Evolutionary conservation across 2,329 filamentous ascomycete species (phyloP), one percentile per base, ranked within the genome.

Genomic region (Alternaria gaisen): DNA sequence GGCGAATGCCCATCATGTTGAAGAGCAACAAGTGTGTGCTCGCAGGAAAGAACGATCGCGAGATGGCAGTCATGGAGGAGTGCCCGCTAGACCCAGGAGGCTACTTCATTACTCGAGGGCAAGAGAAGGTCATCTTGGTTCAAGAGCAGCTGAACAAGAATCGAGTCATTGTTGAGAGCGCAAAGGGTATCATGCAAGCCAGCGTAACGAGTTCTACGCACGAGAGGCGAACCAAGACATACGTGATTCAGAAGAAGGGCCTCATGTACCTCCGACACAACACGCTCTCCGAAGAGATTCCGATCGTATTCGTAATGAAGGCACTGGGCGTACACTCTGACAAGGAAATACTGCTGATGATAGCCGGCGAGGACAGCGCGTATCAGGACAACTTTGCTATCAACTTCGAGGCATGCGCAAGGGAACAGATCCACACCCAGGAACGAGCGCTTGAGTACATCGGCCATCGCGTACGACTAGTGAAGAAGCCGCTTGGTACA

Each of bases 131-230:
- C 70, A 99, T 99, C 74, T 83, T 99, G 43, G 96, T 99, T 14
- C 95, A 99, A 79, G 96, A 99, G 77, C 95, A 99, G 81, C 83
- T 99, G 76, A 99, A 95, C 86, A 99, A 99, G 86, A 99, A 99
- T 80, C 89, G 95, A 83, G 92, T 99, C 73, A 97, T 99, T 77
- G 94, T 99, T 16, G 96, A 99, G 80, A 90, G 92, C 56, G 97
- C 97, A 82, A 98, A 97, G 80, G 91, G 91, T 61, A 89, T 97
- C 66, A 94, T 98, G 58, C 92, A 94, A 69, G 95, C 96, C 38
- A 98, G 95, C 1, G 95, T 98, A 30, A 99, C 74, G 14, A 78
- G 94, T 87, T 97, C 95, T 30, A 98, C 96, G 1, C 93, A 97
- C 79, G 95, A 98, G 79, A 88, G 96, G 72, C 97, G 98, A 80